These are phyloP conservation scores for Coniosporium tulheliwenetii DNA, from an alignment of 2,329 filamentous ascomycete species.

Conservation along the genomic window DNA sequence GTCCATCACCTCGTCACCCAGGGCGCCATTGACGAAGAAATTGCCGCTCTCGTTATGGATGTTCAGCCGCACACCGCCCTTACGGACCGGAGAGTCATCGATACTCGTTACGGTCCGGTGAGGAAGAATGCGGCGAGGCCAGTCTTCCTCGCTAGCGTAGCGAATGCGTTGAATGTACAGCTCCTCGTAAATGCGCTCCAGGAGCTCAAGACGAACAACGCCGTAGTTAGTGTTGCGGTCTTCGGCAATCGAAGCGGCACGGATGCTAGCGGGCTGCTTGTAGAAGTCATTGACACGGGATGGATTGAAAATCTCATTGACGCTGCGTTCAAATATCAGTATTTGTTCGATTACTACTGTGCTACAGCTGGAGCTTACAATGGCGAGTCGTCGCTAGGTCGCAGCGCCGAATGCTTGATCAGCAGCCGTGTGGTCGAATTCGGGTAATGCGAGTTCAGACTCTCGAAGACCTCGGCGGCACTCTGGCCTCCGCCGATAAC, in stretches of 20 bases:
- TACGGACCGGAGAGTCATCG: conserved; percentile 34
- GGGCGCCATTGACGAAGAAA: conserved; percentile 14
- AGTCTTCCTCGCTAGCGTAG: conserved; percentile 48
- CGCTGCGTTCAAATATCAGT: conserved; percentile 33
- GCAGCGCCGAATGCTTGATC: conserved; percentile 69
- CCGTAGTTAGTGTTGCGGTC: conserved; percentile 87
- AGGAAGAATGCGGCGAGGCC: conserved; percentile 69
- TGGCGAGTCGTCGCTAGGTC: conserved; percentile 87
- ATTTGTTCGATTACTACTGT: conserved; percentile 10
- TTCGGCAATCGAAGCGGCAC: conserved; percentile 44
- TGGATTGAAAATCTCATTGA: conserved; percentile 95
- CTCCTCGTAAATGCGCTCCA: conserved; percentile 75
- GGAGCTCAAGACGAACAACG: conserved; percentile 78
- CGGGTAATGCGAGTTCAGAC: conserved; percentile 68
- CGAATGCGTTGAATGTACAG: conserved; percentile 75
- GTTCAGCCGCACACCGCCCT: conserved; percentile 38
- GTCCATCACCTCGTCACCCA: conserved; percentile 45
- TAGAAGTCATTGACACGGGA: conserved; percentile 66
- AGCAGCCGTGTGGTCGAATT: conserved; percentile 64
- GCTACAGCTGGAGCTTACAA: conserved; percentile 46
- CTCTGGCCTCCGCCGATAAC: conserved; percentile 85
- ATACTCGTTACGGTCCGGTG: conserved; percentile 50
- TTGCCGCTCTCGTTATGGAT: conserved; percentile 36
- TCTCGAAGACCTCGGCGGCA: conserved; percentile 89
- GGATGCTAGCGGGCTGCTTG: conserved; percentile 45